Conservation (phyloP, 768 basidiomycete species). For the Termitomyces sp. region DNA sequence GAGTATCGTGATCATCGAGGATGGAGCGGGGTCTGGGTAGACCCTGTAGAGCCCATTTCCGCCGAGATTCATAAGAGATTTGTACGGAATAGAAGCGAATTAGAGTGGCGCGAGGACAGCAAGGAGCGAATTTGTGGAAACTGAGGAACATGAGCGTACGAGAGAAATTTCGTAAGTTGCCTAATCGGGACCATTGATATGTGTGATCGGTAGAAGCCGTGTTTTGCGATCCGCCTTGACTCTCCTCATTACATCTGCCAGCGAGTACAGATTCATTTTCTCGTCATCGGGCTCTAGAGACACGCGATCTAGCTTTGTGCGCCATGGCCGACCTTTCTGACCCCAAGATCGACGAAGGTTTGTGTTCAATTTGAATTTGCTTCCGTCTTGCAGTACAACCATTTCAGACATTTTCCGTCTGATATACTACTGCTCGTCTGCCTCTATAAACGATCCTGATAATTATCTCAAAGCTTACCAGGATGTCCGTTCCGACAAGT, state of each 20-base stretch:
- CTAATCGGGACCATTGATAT: constrained; percentile 4
- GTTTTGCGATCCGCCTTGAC: constrained; percentile 2
- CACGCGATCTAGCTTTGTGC: constrained; percentile 1
- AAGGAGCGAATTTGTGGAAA: constrained; percentile 14
- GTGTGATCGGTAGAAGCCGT: constrained; percentile 21
- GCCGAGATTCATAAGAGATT: constrained; percentile 8
- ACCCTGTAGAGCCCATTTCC: constrained; percentile 35
- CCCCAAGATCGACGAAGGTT: constrained; percentile 69
- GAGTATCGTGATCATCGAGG: constrained; percentile 39
- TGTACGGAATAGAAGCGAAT: constrained; percentile 18
- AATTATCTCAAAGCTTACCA: constrained; percentile 57
- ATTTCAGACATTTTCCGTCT: constrained; percentile 4
- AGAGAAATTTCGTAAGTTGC: constrained; percentile 4
- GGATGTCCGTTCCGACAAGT: constrained; percentile 81
- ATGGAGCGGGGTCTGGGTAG: constrained; percentile 36
- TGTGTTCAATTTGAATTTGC: background rate
- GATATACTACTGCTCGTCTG: constrained; percentile 1
- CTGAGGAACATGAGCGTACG: constrained; percentile 19
- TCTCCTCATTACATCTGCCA: background rate
- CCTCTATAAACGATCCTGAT: constrained; percentile 19
- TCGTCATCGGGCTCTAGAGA: background rate
- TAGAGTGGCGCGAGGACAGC: constrained; percentile 12
- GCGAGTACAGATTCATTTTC: background rate
- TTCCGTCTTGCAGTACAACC: background rate
- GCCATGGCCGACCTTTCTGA: constrained; percentile 79